Base-by-base conservation (phyloP, 352 stramenopile genomes). In the Globisporangium uncinulatum region DNA sequence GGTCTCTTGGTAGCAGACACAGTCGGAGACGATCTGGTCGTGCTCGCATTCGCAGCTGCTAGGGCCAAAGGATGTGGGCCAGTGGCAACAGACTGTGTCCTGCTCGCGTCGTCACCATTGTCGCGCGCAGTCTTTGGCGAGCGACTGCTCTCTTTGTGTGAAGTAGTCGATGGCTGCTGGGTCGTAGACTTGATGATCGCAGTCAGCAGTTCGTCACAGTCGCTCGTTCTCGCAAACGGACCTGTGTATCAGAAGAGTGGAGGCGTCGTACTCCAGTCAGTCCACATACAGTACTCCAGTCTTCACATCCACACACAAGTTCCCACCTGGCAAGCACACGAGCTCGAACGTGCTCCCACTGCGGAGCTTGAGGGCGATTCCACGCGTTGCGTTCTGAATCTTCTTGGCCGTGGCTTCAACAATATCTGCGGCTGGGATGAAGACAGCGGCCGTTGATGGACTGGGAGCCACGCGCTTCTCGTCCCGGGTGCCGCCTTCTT, bases 301-400 rank as follows among this genome's bases (percentile, higher is more conserved):
- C 9, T 4, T 29, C 24, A 1, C 24, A 29, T 4, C 24, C 21
- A 50, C 4, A 20, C 7, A 7, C 15, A 47, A n/a, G 1, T 20
- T 36, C 49, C 15, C 39, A 81, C 75, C 75, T 50, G 79, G 77
- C 71, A 89, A 82, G 59, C 87, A 89, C 3, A 67, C 63, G 11
- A 89, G 20, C 32, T 87, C 76, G n/a, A 89, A 61, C n/a, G 56
- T 34, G 39, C 71, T 54, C 3, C 67, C 73, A 15, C 52, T 62
- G 10, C 48, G 36, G 2, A 89, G 62, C 31, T 51, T 48, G 24
- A 87, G 54, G 13, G 71, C 61, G 51, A 87, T 65, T 4, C 71
- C 75, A 20, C 67, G 53, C 6, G 75, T 68, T 0, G 54, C 70
- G 44, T 83, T 78, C 51, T 89, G 79, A 34, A 81, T 61, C 14